Conservation (phyloP, 352 stramenopile genomes). For the Globisporangium uncinulatum region DNA sequence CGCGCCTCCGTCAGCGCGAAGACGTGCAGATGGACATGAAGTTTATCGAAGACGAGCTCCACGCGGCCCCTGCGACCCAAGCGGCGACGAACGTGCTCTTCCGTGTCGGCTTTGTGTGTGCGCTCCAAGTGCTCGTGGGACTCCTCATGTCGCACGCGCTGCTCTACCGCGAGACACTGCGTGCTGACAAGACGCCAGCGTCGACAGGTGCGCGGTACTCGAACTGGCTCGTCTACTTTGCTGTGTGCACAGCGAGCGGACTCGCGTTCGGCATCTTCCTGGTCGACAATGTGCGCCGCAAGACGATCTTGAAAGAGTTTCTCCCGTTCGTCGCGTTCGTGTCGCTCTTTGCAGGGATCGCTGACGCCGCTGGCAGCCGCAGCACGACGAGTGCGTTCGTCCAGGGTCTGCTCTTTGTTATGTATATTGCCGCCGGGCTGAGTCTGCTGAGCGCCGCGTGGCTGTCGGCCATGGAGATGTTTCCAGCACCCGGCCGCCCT, state of each 20-base stretch:
- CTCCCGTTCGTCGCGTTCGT: slow-evolving; percentile 64
- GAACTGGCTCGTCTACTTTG: slow-evolving; percentile 53
- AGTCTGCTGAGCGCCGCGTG: slow-evolving; percentile 71
- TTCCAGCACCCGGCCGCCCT: slow-evolving; percentile 51
- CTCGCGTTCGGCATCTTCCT: slow-evolving; percentile 72
- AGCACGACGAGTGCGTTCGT: slow-evolving; percentile 29
- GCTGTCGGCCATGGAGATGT: slow-evolving; percentile 79
- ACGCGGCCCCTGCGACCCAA: not conserved
- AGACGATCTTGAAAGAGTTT: slow-evolving; percentile 88
- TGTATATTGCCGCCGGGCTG: slow-evolving; percentile 61
- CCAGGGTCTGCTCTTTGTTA: slow-evolving; percentile 43
- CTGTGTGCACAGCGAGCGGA: slow-evolving; percentile 37
- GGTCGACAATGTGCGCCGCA: slow-evolving; percentile 80
- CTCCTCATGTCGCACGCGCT: slow-evolving; percentile 65
- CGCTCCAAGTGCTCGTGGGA: slow-evolving; percentile 54
- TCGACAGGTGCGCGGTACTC: slow-evolving; percentile 26
- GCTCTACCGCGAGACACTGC: slow-evolving; percentile 42
- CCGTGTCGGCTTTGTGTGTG: slow-evolving; percentile 52
- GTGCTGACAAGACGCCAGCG: slow-evolving; percentile 15
- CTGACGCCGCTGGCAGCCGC: slow-evolving; percentile 26
- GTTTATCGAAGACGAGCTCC: slow-evolving; percentile 47
- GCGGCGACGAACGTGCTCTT: slow-evolving; percentile 48
- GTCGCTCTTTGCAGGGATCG: slow-evolving; percentile 51
- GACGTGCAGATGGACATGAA: slow-evolving; percentile 64
- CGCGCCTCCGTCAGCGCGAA: slow-evolving; percentile 57